Percentiles rank a stretch among this genome's conserved stretches.
Evolutionary conservation across 441 rosid species (phyloP).

Genomic region (Bruguiera hainesii): DNA sequence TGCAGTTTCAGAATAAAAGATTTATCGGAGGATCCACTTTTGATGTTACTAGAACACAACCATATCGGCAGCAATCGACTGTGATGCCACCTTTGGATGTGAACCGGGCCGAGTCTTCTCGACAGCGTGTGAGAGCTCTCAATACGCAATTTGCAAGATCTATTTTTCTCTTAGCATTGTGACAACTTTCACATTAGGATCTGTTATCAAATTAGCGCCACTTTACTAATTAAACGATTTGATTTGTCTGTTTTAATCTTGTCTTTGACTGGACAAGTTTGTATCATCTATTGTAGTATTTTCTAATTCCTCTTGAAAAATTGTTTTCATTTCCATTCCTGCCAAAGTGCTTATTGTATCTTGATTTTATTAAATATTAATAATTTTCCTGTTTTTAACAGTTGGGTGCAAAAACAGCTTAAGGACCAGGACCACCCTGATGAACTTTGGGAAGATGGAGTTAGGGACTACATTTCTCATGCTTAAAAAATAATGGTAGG

Average conservation of each 20-base stretch:
- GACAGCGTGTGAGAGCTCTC: conserved; percentile 89
- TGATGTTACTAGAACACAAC: conserved; percentile 51
- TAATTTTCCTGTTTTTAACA: conserved; percentile 18
- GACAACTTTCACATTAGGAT: not conserved
- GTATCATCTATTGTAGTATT: not conserved
- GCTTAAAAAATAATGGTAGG: conserved; percentile 70
- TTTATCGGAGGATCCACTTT: conserved; percentile 48
- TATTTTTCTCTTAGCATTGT: not conserved
- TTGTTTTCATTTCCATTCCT: not conserved
- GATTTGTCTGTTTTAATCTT: not conserved
- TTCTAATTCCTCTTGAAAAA: not conserved
- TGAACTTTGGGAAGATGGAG: conserved; percentile 97
- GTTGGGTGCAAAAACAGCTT: conserved; percentile 91
- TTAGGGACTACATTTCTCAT: conserved; percentile 71
- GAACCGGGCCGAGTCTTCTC: conserved; percentile 69
- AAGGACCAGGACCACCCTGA: conserved; percentile 69
- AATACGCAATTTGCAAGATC: conserved; percentile 92
- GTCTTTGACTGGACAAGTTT: not conserved
- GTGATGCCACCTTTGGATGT: conserved; percentile 41
- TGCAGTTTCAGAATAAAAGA: conserved; percentile 71
- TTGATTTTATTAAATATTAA: not conserved
- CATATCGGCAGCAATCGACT: conserved; percentile 38
- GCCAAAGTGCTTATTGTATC: not conserved
- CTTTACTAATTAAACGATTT: not conserved
- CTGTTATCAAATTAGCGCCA: not conserved